Percentiles rank a stretch among this genome's conserved stretches.
phyloP scores from a whole-genome alignment of 345 rosid species.

The Fremontodendron californicum region DNA sequence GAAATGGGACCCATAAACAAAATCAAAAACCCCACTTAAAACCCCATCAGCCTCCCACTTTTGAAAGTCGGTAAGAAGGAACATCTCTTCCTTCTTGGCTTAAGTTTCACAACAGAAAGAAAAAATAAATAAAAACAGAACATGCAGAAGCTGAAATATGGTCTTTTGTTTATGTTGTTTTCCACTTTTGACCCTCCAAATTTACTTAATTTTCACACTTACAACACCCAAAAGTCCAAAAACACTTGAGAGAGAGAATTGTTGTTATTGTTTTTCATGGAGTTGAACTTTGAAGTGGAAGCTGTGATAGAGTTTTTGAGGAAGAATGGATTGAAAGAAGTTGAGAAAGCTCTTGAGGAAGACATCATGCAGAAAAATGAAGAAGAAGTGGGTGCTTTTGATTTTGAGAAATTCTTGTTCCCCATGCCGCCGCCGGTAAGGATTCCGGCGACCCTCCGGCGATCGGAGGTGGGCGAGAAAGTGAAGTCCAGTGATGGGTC shows the following conservation, averaged over 20 bases:
- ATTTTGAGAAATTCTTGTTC: conserved; percentile 80
- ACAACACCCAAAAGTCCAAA: conserved; percentile 3
- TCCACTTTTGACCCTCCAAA: conserved; percentile 33
- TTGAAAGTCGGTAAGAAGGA: conserved; percentile 59
- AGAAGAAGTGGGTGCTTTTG: conserved; percentile 49
- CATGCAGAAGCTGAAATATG: conserved; percentile 43
- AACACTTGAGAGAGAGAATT: neutral
- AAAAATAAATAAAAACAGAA: conserved; percentile 23
- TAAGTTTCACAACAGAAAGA: conserved; percentile 44
- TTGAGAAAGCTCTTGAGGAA: conserved; percentile 64
- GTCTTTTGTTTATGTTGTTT: conserved; percentile 18
- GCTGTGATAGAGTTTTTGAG: conserved; percentile 62
- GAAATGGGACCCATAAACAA: neutral
- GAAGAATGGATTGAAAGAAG: conserved; percentile 57
- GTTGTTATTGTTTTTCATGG: conserved; percentile 28
- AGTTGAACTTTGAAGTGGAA: conserved; percentile 41
- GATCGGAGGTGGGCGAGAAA: conserved; percentile 20
- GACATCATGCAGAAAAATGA: conserved; percentile 55
- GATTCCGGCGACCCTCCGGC: conserved; percentile 41
- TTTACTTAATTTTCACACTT: conserved; percentile 40
- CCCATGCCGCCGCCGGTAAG: conserved; percentile 82
- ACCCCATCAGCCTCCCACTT: conserved; percentile 14
- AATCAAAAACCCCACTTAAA: conserved; percentile 3
- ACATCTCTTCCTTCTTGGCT: conserved; percentile 30
- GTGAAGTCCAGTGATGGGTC: conserved; percentile 30